phyloP scores from a whole-genome alignment of 1,284 basidiomycete genomes.

The Tremellales sp. region DNA sequence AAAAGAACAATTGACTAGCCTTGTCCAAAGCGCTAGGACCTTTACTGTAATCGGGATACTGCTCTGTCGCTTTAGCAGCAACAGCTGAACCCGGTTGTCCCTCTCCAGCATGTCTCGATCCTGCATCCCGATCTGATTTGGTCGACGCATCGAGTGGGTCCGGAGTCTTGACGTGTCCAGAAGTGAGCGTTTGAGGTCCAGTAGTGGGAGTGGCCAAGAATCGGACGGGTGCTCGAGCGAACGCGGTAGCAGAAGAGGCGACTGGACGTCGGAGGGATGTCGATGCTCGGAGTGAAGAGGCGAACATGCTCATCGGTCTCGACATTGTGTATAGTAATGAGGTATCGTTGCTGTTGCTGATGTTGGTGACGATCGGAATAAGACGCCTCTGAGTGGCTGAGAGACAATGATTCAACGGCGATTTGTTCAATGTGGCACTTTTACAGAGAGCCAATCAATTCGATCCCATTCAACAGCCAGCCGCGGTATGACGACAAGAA shows the following conservation, averaged over 20 bases:
- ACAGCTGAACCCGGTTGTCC: conserved; percentile 1
- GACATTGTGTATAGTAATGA: neutral
- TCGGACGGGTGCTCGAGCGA: conserved; percentile 7
- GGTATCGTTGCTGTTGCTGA: too few species aligned
- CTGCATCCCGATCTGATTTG: conserved; percentile 8
- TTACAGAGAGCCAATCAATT: too few species aligned
- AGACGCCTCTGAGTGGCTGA: too few species aligned
- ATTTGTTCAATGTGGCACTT: too few species aligned
- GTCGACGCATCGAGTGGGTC: conserved; percentile 21
- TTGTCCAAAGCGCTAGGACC: conserved; percentile 92
- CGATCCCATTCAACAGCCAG: too few species aligned
- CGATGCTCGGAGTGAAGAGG: neutral
- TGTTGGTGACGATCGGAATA: too few species aligned
- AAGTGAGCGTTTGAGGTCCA: conserved; percentile 19
- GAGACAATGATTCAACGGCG: too few species aligned
- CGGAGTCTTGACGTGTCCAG: conserved; percentile 32
- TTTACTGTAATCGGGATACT: conserved; percentile 46
- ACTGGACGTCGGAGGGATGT: conserved; percentile 1
- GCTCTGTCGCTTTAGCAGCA: conserved; percentile 8
- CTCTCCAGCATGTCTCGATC: conserved; percentile 11
- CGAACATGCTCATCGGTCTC: neutral
- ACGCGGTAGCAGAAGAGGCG: neutral
- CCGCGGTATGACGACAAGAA: too few species aligned
- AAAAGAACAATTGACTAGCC: conserved; percentile 94
- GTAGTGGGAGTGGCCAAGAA: conserved; percentile 31